A percentile compares a stretch with the other conserved stretches of the same genome.
Conservation (phyloP, 345 rosid species). For the Laguncularia racemosa region DNA sequence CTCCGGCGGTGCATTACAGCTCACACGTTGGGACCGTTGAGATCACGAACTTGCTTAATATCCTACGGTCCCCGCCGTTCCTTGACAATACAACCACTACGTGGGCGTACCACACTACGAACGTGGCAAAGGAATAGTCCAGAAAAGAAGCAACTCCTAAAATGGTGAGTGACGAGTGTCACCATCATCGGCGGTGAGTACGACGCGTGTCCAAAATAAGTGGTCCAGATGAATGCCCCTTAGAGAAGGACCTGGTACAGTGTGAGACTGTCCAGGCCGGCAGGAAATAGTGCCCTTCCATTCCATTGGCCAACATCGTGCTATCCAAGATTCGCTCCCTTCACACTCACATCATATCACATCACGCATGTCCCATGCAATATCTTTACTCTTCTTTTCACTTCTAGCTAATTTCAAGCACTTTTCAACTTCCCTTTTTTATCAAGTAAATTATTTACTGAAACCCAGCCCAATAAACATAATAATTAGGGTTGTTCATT, state of each 20-base stretch:
- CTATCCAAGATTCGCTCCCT: too few species aligned
- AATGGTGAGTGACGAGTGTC: background rate
- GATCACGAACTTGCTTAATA: constrained; percentile 5
- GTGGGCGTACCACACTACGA: background rate
- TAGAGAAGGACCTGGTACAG: constrained; percentile 2
- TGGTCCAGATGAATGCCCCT: constrained; percentile 9
- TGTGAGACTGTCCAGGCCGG: background rate
- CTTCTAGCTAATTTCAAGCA: too few species aligned
- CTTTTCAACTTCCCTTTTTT: too few species aligned
- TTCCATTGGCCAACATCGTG: constrained; percentile 9
- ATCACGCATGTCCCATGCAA: too few species aligned
- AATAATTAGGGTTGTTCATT: too few species aligned
- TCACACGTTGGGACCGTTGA: constrained; percentile 12
- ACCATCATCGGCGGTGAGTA: background rate
- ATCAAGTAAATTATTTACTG: too few species aligned
- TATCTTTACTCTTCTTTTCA: too few species aligned
- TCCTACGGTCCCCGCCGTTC: constrained; percentile 5
- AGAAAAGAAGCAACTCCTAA: background rate
- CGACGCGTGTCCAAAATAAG: constrained; percentile 18
- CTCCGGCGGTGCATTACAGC: constrained; percentile 21
- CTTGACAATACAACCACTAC: background rate
- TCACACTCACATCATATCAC: too few species aligned
- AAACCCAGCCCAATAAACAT: too few species aligned
- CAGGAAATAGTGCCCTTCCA: constrained; percentile 5
- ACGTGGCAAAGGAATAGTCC: too few species aligned